Evolutionary conservation across 1,139 yeast species (phyloP), one percentile per base, ranked within the genome.

Genomic region (Arxiozyma bovina): DNA sequence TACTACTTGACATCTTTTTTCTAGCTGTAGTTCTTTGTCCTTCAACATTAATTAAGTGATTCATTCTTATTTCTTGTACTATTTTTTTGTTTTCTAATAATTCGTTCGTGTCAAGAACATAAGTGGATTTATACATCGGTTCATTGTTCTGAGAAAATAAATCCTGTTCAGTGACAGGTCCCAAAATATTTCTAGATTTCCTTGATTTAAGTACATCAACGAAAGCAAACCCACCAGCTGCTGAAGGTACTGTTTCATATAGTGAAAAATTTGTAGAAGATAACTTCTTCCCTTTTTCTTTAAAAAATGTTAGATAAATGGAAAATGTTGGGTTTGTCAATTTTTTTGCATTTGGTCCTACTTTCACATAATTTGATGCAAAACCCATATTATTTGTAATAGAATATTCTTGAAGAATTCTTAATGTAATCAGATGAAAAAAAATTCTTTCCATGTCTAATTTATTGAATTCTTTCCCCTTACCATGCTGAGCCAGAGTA

Each of bases 401-500:
- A 11, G 88, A 80, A 65, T 84, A 86, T 68, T 91, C 97, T 55
- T 76, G 77, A 46, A 93, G 70, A 40, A 85, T 78, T 20, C 80
- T 80, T 59, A 83, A 82, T 40, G 87, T 79, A 21, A 88, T 76
- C 59, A 93, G 71, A 60, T 85, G 85, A 64, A 88, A 90, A 60
- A 91, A 86, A 9, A 93, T 80, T 58, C 97, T 74, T 68, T 90
- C 96, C 34, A 87, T 76, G 44, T 85, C 89, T 5, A 82, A 78
- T 59, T 82, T 83, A 42, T 81, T 80, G 60, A 84, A 66, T 7
- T 71, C 72, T 62, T 77, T 81, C 2, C 96, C 96, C 38, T 73
- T 72, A 0, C 96, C 96, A 67, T 87, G 93, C 52, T 73, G 79
- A 18, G 77, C 77, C 50, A 77, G 75, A 22, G 64, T 64, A 63